Percentiles rank a stretch among this genome's conserved stretches.
phyloP scores from a whole-genome alignment of 768 basidiomycete species.

The Tylopilus vinaceipallidus region DNA sequence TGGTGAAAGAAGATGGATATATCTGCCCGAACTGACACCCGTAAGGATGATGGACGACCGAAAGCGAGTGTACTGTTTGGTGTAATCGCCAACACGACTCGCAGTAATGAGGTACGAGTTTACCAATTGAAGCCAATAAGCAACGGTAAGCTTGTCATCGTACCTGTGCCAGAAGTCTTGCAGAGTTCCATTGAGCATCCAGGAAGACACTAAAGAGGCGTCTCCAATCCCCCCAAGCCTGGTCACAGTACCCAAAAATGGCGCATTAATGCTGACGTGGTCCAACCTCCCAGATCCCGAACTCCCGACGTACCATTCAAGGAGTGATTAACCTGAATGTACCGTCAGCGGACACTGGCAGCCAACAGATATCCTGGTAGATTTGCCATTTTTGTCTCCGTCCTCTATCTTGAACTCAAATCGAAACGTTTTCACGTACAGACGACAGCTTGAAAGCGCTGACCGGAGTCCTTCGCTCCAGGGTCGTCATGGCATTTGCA shows the following conservation, averaged over 20 bases:
- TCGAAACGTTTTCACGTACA: conserved; percentile 1
- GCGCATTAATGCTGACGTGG: conserved; percentile 17
- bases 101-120: neutral
- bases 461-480: neutral
- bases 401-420: neutral
- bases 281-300: conserved; percentile 16
- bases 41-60: conserved; percentile 12
- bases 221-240: conserved; percentile 22
- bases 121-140: conserved; percentile 7
- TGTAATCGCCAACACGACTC: too few relatives aligned
- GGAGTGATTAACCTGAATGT: neutral
- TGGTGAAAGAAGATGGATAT: neutral
- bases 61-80: conserved; percentile 12
- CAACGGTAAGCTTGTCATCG: neutral
- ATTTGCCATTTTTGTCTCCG: too few relatives aligned
- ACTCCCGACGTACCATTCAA: conserved; percentile 3
- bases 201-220: neutral
- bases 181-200: conserved; percentile 4
- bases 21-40: neutral
- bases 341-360: too few relatives aligned
- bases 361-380: neutral
- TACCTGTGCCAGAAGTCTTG: neutral
- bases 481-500: neutral
- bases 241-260: conserved; percentile 10
- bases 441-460: too few relatives aligned